A percentile compares a stretch with the other conserved stretches of the same genome.
Conservation (phyloP, 495 filamentous ascomycete genomes). For the Aspergillus saccharolyticus region DNA sequence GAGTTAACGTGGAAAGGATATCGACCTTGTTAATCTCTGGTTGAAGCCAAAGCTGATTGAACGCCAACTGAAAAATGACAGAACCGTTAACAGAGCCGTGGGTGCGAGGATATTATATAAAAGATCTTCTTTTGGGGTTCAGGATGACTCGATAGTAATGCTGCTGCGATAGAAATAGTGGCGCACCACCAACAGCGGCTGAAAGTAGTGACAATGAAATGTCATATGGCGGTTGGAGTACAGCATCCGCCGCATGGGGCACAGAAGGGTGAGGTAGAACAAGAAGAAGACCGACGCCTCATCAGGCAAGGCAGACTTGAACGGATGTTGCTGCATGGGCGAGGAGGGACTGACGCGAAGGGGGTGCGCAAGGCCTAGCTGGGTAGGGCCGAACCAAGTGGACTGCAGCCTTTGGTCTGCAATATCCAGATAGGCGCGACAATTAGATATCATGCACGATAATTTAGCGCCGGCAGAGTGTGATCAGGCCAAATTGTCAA, state of each 20-base stretch:
- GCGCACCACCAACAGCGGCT: slow-evolving; percentile 32
- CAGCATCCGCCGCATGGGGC: slow-evolving; percentile 22
- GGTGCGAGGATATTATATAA: slow-evolving; percentile 22
- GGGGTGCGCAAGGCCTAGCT: slow-evolving; percentile 22
- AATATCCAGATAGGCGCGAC: slow-evolving; percentile 25
- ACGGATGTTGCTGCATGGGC: slow-evolving; percentile 21
- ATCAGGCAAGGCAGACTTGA: slow-evolving; percentile 38
- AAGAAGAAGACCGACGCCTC: slow-evolving; percentile 26
- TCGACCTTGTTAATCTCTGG: neutral
- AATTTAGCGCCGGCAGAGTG: slow-evolving; percentile 33
- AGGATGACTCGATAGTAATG: slow-evolving; percentile 20
- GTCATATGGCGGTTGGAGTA: slow-evolving; percentile 29
- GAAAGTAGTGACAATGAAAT: slow-evolving; percentile 19
- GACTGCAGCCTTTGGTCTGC: slow-evolving; percentile 30
- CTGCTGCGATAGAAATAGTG: slow-evolving; percentile 18
- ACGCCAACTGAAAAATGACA: neutral
- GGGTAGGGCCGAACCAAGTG: slow-evolving; percentile 26
- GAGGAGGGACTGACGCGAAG: slow-evolving; percentile 13
- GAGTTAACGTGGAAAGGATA: no score
- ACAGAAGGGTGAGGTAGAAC: slow-evolving; percentile 22
- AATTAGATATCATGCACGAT: slow-evolving; percentile 20
- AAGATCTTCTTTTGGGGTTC: slow-evolving; percentile 3
- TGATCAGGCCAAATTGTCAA: slow-evolving; percentile 22
- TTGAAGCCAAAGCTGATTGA: neutral
- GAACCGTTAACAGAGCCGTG: neutral